Percentiles rank a stretch among this genome's conserved stretches.
These are phyloP conservation scores for Mycena albidolilacea DNA, from an alignment of 768 basidiomycete genomes.

Conservation along the genomic window DNA sequence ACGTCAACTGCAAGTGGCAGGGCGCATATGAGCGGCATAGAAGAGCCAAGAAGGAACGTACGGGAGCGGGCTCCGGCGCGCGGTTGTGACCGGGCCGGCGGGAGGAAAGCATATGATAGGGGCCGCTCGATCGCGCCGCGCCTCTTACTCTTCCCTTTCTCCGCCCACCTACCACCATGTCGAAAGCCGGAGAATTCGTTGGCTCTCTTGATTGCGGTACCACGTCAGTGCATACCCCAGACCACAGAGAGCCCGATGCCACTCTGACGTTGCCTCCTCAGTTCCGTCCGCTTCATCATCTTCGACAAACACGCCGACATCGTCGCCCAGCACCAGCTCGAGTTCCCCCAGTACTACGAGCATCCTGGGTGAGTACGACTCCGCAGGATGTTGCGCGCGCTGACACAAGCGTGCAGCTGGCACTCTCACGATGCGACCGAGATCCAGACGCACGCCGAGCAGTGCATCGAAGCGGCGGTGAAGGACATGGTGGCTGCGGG, in stretches of 20 bases:
- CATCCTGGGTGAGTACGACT: slow-evolving; percentile 76
- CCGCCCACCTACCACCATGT: slow-evolving; percentile 40
- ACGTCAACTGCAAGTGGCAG: background rate
- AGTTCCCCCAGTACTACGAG: slow-evolving; percentile 95
- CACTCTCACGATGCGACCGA: slow-evolving; percentile 94
- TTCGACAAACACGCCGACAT: slow-evolving; percentile 92
- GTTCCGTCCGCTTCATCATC: slow-evolving; percentile 92
- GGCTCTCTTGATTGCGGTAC: slow-evolving; percentile 96
- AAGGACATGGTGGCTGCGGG: slow-evolving; percentile 80
- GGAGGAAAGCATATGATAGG: slow-evolving; percentile 19
- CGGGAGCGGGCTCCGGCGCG: background rate
- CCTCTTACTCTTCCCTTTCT: background rate
- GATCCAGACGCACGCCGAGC: slow-evolving; percentile 80
- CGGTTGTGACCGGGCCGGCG: background rate
- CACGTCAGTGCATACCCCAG: slow-evolving; percentile 70
- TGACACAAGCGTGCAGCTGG: slow-evolving; percentile 70
- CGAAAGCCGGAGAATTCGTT: slow-evolving; percentile 85
- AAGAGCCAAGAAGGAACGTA: background rate
- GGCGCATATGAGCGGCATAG: slow-evolving; percentile 20
- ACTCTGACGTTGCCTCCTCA: slow-evolving; percentile 46
- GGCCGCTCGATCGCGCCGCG: background rate
- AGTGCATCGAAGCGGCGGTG: slow-evolving; percentile 82
- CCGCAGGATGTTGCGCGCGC: slow-evolving; percentile 3
- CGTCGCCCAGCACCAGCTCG: slow-evolving; percentile 89
- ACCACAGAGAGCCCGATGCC: background rate